Base-by-base conservation (phyloP, 2,329 filamentous ascomycete genomes). In the Ophiostoma novo-ulmi region DNA sequence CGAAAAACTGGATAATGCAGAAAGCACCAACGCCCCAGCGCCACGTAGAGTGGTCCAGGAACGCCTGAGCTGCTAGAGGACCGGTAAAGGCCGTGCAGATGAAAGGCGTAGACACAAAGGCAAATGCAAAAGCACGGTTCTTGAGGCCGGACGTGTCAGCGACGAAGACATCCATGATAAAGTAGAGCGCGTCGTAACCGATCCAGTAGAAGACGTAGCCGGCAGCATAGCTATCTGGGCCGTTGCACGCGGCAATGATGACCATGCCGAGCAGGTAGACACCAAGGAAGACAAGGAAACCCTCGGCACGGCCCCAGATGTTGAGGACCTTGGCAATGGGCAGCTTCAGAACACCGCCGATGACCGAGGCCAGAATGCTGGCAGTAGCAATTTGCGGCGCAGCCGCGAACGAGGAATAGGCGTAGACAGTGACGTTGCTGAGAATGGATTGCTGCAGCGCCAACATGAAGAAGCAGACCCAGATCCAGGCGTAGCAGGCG, bases 21-120 rank as follows among this genome's bases (percentile, higher is more conserved):
- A 87, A 91, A 72, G 86, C 82, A 67, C 89, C 89, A 73, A 89
- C 89, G 5, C 85, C 89, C 90, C 89, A 92, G 70, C 88, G 83
- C 85, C 86, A 91, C 67, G 84, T 85, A 5, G 83, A 79, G n/a
- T 83, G 79, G 8, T 77, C 72, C 26, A 86, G 79, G 69, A 89
- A 84, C 0, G 80, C 78, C 13, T 85, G 80, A 0, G 85, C 84
- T 68, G 89, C 84, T 36, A 83, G 85, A 0, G 87, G 84, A 4
- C 87, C 86, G n/a, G 87, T 83, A 81, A 87, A 91, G 6, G 88
- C 86, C 0, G 88, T 89, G 70, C 87, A 82, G 72, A 92, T 84
- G 76, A 88, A 90, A 0, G 89, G 89, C 1, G 89, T 86, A 22
- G 85, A 83, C 20, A 87, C 87, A 73, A 91, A 84, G 1, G 88